Conservation (phyloP, 331 rosid species). For the Malus hybrid region DNA sequence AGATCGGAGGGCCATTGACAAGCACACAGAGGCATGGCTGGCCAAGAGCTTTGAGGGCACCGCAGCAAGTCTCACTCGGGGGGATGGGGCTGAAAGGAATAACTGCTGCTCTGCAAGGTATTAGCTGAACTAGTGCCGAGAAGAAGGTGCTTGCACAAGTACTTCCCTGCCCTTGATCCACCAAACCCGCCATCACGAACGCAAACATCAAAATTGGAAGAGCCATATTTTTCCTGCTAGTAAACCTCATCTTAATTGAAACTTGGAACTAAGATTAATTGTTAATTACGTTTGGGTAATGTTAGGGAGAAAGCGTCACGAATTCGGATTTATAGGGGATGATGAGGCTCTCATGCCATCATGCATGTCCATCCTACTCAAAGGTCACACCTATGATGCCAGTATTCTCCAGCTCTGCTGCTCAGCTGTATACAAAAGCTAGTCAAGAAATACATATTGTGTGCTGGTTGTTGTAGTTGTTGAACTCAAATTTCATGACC, state of each 20-base stretch:
- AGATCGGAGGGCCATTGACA: slow-evolving; percentile 77
- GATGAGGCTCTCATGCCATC: slow-evolving; percentile 12
- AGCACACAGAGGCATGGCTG: slow-evolving; percentile 90
- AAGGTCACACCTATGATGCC: slow-evolving; percentile 24
- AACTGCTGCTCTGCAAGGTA: slow-evolving; percentile 79
- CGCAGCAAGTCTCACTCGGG: slow-evolving; percentile 63
- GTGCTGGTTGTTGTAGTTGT: slow-evolving; percentile 20
- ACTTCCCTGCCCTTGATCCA: slow-evolving; percentile 30
- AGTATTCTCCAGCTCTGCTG: background rate
- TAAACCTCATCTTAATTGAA: slow-evolving; percentile 34
- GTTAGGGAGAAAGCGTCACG: background rate
- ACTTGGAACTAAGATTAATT: background rate
- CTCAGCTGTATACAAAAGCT: background rate
- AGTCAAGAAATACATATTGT: slow-evolving; percentile 1
- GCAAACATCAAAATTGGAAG: slow-evolving; percentile 20
- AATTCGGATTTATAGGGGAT: slow-evolving; percentile 17
- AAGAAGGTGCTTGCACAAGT: slow-evolving; percentile 67
- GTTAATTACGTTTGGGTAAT: background rate
- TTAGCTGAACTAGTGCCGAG: slow-evolving; percentile 67
- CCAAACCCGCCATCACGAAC: slow-evolving; percentile 23
- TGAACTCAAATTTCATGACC: slow-evolving; percentile 32
- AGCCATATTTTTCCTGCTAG: slow-evolving; percentile 5
- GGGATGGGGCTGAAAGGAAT: slow-evolving; percentile 67
- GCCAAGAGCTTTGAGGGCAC: slow-evolving; percentile 60
- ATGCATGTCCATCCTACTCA: slow-evolving; percentile 30